Evolutionary conservation across 73 alveolate genomes (phyloP).

Genomic region (Paramecium tetraurelia): DNA sequence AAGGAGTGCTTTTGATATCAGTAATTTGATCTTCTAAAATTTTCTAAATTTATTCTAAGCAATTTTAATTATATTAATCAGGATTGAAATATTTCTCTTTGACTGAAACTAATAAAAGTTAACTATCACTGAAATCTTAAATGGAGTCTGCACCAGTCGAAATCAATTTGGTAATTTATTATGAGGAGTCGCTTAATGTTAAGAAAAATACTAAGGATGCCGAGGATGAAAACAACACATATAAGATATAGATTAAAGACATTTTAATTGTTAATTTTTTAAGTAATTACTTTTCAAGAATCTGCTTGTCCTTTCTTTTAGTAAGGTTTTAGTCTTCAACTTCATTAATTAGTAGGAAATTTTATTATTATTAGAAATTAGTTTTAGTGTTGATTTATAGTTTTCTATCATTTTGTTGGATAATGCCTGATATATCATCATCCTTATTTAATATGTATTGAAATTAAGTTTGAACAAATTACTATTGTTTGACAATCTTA

Average conservation of each 20-base stretch:
- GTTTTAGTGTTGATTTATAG: neutral
- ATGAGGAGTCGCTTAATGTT: neutral
- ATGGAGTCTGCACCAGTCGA: neutral
- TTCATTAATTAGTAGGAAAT: neutral
- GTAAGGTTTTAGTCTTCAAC: neutral
- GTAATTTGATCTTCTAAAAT: neutral
- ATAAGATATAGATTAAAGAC: slow-evolving; percentile 9
- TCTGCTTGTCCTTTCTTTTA: neutral
- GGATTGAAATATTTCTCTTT: neutral
- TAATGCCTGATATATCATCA: neutral
- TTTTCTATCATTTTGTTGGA: neutral
- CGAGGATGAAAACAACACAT: neutral
- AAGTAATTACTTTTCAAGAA: neutral
- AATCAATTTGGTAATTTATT: neutral
- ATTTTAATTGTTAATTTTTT: neutral
- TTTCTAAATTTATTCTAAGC: neutral
- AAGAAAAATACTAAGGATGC: slow-evolving; percentile 4
- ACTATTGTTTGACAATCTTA: neutral
- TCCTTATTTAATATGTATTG: neutral
- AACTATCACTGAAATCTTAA: neutral
- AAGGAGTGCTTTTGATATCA: slow-evolving; percentile 5
- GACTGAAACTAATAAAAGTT: neutral
- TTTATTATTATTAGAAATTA: neutral
- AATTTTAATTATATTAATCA: neutral
- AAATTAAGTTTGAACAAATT: neutral